Base-by-base conservation (phyloP, 305 asterid species). In the Rubia tinctorum region DNA sequence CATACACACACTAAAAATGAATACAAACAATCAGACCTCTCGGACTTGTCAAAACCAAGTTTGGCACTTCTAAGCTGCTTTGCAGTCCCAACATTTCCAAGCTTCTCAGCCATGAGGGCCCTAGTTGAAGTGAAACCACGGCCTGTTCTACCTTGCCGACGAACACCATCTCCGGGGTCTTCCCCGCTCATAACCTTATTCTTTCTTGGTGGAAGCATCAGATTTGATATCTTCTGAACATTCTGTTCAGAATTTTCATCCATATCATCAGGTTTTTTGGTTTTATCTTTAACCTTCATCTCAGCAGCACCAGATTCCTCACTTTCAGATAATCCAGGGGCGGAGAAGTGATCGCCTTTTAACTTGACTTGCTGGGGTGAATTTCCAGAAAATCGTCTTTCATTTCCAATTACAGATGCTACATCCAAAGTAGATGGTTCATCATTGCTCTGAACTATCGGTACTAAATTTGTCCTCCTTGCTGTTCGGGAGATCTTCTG, bases 261-360 rank as follows among this genome's bases (percentile, higher is more conserved):
- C 60, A 85, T 73, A 60, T 81, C 93, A 75, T 85, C 93, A 79
- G 80, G 83, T 77, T 82, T 91, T 81, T 86, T 93, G 82, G 79
- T 79, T 88, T 85, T 87, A 69, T 83, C 89, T 78, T 80, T 87
- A 47, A 86, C 80, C 85, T 84, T 90, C 79, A 82, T 76, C 84
- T 94, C 97, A 79, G 87, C 80, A 80, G 90, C 87, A 71, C 94
- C 96, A 37, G 90, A 91, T 81, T 88, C 97, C 87, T 91, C 98
- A 80, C 92, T 89, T 80, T 91, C 98, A 76, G 97, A 94, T 70
- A 89, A 81, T 68, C 89, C 84, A 81, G 95, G 83, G 8, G 95
- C 84, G 66, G 95, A 84, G 83, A 84, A 83, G 80, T 64, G 82
- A 71, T 84, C 98, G 69, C 78, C 76, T 86, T 88, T 94, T 66